These are phyloP conservation scores for Phytophthora capsici DNA, from an alignment of 352 stramenopile genomes.

Conservation along the genomic window DNA sequence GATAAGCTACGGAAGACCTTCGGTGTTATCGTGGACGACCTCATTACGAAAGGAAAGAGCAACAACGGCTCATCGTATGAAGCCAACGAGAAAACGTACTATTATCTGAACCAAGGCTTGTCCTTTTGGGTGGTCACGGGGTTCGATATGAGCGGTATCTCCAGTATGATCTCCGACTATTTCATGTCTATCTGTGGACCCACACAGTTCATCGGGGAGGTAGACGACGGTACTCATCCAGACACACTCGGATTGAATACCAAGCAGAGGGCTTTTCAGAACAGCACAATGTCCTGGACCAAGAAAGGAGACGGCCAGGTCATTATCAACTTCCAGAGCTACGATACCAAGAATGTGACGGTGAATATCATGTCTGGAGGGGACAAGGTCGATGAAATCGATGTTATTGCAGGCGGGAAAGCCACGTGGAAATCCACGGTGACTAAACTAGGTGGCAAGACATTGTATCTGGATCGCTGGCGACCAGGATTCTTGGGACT, in stretches of 20 bases:
- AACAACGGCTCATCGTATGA: conserved; percentile 29
- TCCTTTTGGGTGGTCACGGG: conserved; percentile 18
- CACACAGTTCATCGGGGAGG: conserved; percentile 44
- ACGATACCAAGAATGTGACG: conserved; percentile 51
- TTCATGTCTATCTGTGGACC: conserved; percentile 44
- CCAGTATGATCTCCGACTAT: conserved; percentile 36
- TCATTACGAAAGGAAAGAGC: conserved; percentile 26
- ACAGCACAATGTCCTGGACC: conserved; percentile 47
- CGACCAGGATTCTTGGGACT: conserved; percentile 58
- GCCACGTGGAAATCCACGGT: conserved; percentile 48
- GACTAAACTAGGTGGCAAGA: conserved; percentile 50
- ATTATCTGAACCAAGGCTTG: conserved; percentile 21
- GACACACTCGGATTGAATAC: conserved; percentile 49
- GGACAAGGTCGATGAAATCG: conserved; percentile 49
- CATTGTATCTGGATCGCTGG: conserved; percentile 74
- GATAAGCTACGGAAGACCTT: conserved; percentile 35
- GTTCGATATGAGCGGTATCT: conserved; percentile 36
- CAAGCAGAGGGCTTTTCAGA: conserved; percentile 46
- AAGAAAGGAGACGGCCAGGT: conserved; percentile 50
- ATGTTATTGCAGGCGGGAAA: conserved; percentile 40
- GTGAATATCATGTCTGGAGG: conserved; percentile 64
- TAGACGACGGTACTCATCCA: conserved; percentile 49
- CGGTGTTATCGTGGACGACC: conserved; percentile 31
- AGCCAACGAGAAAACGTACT: conserved; percentile 20
- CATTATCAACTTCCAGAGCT: conserved; percentile 48